phyloP scores from a whole-genome alignment of 106 monocot genomes.

The Iris macrosiphon region DNA sequence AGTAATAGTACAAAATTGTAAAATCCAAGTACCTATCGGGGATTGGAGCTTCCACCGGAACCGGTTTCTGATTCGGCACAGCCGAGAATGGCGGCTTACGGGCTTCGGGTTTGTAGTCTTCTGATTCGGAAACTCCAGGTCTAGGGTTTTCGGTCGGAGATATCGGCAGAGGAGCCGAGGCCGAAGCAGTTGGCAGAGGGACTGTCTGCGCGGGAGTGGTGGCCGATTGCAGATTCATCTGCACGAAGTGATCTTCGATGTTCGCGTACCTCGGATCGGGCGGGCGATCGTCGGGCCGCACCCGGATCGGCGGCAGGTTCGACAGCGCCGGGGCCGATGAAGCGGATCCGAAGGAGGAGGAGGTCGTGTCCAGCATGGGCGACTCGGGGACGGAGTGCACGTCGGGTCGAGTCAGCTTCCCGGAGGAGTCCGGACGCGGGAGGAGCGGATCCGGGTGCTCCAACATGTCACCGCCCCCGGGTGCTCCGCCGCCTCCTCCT shows the following conservation, averaged over 20 bases:
- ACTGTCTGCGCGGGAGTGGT: neutral
- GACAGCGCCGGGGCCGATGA: conserved; percentile 68
- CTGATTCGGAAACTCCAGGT: conserved; percentile 33
- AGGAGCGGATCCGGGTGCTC: too few species aligned
- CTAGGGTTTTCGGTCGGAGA: conserved; percentile 47
- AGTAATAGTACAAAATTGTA: neutral
- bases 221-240: conserved; percentile 32
- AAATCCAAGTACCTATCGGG: conserved; percentile 5
- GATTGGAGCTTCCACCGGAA: neutral
- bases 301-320: conserved; percentile 73
- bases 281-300: conserved; percentile 53
- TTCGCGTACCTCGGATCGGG: conserved; percentile 19
- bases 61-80: conserved; percentile 3
- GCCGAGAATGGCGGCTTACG: conserved; percentile 20
- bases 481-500: conserved; percentile 34
- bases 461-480: neutral
- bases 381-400: conserved; percentile 72
- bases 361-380: conserved; percentile 58
- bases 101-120: conserved; percentile 57
- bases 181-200: conserved; percentile 4
- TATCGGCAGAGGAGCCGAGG: conserved; percentile 18
- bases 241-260: conserved; percentile 73
- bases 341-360: conserved; percentile 80
- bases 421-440: conserved; percentile 34
- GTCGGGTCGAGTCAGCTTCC: conserved; percentile 39